Evolutionary conservation across 139 green algal species (phyloP).

Genomic region (Micractinium sp.): DNA sequence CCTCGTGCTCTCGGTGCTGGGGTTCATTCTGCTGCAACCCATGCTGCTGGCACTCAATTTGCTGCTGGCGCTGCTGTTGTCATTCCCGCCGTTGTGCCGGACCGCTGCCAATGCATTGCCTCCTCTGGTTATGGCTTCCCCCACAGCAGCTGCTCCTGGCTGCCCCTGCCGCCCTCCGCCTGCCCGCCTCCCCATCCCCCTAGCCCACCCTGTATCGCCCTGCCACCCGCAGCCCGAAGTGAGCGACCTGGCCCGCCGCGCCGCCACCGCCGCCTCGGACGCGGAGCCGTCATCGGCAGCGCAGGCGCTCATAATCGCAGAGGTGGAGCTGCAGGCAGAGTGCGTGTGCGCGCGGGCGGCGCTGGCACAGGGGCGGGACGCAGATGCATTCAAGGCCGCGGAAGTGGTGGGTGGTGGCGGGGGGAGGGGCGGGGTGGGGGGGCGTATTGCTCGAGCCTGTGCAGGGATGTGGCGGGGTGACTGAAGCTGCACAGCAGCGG

Average conservation of each 20-base stretch:
- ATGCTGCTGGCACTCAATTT: background rate
- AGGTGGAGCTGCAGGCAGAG: conserved; percentile 45
- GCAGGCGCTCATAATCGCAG: conserved; percentile 11
- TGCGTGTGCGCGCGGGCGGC: conserved; percentile 18
- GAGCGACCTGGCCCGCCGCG: conserved; percentile 28
- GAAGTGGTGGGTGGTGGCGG: conserved; percentile 21
- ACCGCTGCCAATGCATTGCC: too few species aligned
- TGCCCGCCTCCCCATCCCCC: background rate
- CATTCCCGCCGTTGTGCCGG: too few species aligned
- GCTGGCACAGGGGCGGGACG: conserved; percentile 34
- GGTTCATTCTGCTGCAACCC: too few species aligned
- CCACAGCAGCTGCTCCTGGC: background rate
- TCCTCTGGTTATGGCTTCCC: background rate
- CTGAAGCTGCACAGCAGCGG: too few species aligned
- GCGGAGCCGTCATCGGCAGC: background rate
- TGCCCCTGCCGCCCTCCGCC: background rate
- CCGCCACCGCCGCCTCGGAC: conserved; percentile 31
- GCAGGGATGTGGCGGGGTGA: too few species aligned
- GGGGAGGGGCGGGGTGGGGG: background rate
- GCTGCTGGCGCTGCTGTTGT: background rate
- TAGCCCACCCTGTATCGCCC: background rate
- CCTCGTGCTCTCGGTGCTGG: background rate
- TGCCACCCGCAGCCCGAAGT: conserved; percentile 27
- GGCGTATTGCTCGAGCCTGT: too few species aligned
- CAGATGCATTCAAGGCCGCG: conserved; percentile 43